phyloP scores from a whole-genome alignment of 2,329 filamentous ascomycete species.

The Cladosporium sp. region DNA sequence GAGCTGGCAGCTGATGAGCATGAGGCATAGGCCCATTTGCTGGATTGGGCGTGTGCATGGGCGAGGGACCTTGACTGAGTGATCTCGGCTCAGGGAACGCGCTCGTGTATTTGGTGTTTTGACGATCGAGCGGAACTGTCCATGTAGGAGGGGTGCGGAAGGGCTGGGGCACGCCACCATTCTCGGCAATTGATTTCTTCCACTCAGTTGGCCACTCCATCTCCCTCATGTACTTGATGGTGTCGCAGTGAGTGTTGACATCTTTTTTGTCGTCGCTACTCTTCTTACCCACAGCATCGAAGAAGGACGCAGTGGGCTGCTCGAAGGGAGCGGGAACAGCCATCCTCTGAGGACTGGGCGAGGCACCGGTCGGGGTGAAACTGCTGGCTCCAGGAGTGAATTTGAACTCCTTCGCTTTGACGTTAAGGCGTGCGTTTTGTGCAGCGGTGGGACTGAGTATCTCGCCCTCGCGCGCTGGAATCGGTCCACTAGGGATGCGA shows the following conservation, averaged over 20 bases:
- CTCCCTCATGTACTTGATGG: conserved; percentile 61
- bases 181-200: conserved; percentile 63
- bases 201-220: conserved; percentile 52
- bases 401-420: conserved; percentile 70
- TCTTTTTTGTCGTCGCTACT: conserved; percentile 61
- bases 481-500: conserved; percentile 56
- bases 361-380: conserved; percentile 77
- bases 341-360: conserved; percentile 57
- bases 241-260: conserved; percentile 54
- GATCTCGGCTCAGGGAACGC: conserved; percentile 69
- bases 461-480: conserved; percentile 8
- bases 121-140: conserved; percentile 66
- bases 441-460: conserved; percentile 46
- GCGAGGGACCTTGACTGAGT: conserved; percentile 55
- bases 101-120: conserved; percentile 73
- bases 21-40: conserved; percentile 69
- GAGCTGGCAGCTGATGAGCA: conserved; percentile 77
- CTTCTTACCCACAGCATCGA: conserved; percentile 40
- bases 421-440: conserved; percentile 49
- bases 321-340: conserved; percentile 20
- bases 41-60: conserved; percentile 55
- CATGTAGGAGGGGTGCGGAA: conserved; percentile 84
- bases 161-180: conserved; percentile 77
- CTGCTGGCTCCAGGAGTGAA: conserved; percentile 75
- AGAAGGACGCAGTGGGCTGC: conserved; percentile 21